These are phyloP conservation scores for Tilletiaria anomala DNA, from an alignment of 1,284 basidiomycete genomes.

Conservation along the genomic window DNA sequence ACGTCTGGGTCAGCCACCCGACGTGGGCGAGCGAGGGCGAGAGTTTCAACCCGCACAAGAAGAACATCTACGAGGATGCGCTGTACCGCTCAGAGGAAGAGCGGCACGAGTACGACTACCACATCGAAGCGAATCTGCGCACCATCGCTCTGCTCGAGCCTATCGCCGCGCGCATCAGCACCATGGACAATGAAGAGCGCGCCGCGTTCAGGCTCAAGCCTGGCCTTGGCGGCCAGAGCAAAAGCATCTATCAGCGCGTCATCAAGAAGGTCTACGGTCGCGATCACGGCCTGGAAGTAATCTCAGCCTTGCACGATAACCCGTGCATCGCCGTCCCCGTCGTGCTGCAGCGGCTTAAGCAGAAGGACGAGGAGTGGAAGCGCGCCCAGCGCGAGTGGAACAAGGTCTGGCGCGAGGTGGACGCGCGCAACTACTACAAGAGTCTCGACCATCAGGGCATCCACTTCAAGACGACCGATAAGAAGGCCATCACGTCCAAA, in stretches of 20 bases:
- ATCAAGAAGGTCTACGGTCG: constrained; percentile 93
- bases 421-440: constrained; percentile 83
- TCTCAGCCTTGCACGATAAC: constrained; percentile 80
- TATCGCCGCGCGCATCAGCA: constrained; percentile 66
- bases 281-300: constrained; percentile 64
- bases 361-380: constrained; percentile 96
- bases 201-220: constrained; percentile 67
- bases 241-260: constrained; percentile 78
- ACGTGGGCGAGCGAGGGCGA: constrained; percentile 94
- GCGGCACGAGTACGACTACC: constrained; percentile 93
- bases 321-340: constrained; percentile 83
- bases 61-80: constrained; percentile 90
- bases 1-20: constrained; percentile 65
- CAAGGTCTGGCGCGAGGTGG: constrained; percentile 90
- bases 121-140: constrained; percentile 77
- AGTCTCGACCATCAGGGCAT: constrained; percentile 90
- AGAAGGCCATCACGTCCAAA: constrained; percentile 84
- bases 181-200: constrained; percentile 79
- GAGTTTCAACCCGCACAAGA: constrained; percentile 85
- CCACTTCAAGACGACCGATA: constrained; percentile 87
- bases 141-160: constrained; percentile 89
- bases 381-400: constrained; percentile 88
- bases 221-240: constrained; percentile 75
- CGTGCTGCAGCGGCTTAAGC: constrained; percentile 74
- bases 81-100: constrained; percentile 96